Percentiles rank a stretch among this genome's conserved stretches.
These are phyloP conservation scores for Cytospora chrysosperma DNA, from an alignment of 2,329 filamentous ascomycete genomes.

Conservation along the genomic window DNA sequence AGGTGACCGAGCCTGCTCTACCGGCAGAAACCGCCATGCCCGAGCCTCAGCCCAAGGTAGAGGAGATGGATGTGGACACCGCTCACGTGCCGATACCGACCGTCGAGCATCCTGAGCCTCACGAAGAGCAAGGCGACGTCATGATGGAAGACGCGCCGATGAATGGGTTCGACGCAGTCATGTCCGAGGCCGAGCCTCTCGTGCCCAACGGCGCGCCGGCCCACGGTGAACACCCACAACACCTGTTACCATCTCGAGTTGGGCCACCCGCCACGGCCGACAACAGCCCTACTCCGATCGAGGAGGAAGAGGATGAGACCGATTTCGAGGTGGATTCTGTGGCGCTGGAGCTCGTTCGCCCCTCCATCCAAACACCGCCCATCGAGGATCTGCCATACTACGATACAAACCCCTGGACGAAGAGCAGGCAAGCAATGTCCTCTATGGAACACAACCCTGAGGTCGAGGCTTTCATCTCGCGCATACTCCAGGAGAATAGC, in stretches of 20 bases:
- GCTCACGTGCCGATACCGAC: conserved; percentile 30
- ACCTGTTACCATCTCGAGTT: conserved; percentile 25
- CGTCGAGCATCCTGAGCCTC: conserved; percentile 27
- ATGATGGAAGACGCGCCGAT: conserved; percentile 37
- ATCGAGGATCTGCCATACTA: conserved; percentile 53
- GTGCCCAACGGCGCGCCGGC: conserved; percentile 27
- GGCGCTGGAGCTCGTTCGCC: conserved; percentile 48
- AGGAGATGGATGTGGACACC: conserved; percentile 43
- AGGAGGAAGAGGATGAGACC: conserved; percentile 53
- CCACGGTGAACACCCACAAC: conserved; percentile 19
- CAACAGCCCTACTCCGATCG: conserved; percentile 49
- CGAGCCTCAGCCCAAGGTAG: conserved; percentile 38
- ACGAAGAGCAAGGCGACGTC: conserved; percentile 33
- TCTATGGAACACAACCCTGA: conserved; percentile 40
- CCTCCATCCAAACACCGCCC: conserved; percentile 54
- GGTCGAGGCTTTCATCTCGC: conserved; percentile 47
- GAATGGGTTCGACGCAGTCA: conserved; percentile 8
- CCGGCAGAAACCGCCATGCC: conserved; percentile 14
- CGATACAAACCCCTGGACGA: conserved; percentile 46
- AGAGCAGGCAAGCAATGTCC: conserved; percentile 46
- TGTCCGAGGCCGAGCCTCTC: conserved; percentile 9
- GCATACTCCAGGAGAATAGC: conserved; percentile 44
- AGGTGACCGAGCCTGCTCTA: conserved; percentile 25
- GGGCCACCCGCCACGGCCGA: conserved; percentile 28
- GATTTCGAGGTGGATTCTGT: conserved; percentile 54